phyloP scores from a whole-genome alignment of 2,329 filamentous ascomycete genomes.

The Colletotrichum destructivum region DNA sequence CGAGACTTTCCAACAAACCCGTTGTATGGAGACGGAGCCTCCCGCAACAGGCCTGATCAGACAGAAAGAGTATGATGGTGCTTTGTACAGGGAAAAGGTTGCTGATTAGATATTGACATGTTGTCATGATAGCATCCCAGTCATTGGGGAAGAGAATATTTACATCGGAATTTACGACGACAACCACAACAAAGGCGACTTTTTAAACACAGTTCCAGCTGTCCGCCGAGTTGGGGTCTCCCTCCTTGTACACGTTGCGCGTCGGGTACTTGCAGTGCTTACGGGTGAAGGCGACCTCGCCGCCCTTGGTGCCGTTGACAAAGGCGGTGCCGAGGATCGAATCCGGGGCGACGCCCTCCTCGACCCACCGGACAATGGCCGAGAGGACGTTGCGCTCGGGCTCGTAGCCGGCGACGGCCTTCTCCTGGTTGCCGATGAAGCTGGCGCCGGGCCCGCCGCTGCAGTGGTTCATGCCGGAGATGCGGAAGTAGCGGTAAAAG shows the following conservation, averaged over 20 bases:
- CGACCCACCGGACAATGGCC: slow-evolving; percentile 49
- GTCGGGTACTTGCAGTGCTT: slow-evolving; percentile 54
- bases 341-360: slow-evolving; percentile 49
- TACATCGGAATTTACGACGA: too few relatives aligned
- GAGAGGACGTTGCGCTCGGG: slow-evolving; percentile 51
- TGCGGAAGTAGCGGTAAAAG: slow-evolving; percentile 53
- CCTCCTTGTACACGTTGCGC: slow-evolving; percentile 49
- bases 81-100: too few relatives aligned
- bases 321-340: slow-evolving; percentile 54
- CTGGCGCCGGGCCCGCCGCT: slow-evolving; percentile 48
- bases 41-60: too few relatives aligned
- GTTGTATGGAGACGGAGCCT: too few relatives aligned
- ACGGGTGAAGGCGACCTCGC: slow-evolving; percentile 50
- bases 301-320: slow-evolving; percentile 46
- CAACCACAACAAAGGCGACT: too few relatives aligned
- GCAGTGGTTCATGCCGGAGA: slow-evolving; percentile 54
- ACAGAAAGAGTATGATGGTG: too few relatives aligned
- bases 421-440: slow-evolving; percentile 47
- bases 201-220: slow-evolving; percentile 42
- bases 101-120: too few relatives aligned
- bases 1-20: too few relatives aligned
- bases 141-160: too few relatives aligned
- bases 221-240: slow-evolving; percentile 38
- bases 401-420: slow-evolving; percentile 45
- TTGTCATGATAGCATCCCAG: too few relatives aligned